These are phyloP conservation scores for Scedosporium apiospermum DNA, from an alignment of 2,329 filamentous ascomycete species.

Conservation along the genomic window DNA sequence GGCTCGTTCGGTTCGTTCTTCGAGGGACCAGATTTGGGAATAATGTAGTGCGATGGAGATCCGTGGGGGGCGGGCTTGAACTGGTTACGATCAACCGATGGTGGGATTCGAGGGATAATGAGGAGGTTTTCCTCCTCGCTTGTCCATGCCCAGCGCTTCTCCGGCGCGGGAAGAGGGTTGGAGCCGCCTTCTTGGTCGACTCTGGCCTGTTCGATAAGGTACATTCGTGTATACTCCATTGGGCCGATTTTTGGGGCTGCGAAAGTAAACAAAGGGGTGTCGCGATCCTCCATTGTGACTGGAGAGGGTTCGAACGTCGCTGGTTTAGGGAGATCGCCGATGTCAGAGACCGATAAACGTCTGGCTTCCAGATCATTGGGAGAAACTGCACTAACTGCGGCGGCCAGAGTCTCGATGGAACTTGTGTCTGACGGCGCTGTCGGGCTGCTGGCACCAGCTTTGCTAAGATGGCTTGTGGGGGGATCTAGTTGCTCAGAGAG, in stretches of 20 bases:
- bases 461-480: not conserved
- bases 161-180: slow-evolving; percentile 20
- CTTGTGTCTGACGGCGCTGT: not conserved
- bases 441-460: not conserved
- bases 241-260: slow-evolving; percentile 23
- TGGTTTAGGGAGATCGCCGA: not conserved
- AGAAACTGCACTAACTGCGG: too few relatives aligned
- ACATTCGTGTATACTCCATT: slow-evolving; percentile 28
- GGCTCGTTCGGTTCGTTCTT: not conserved
- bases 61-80: not conserved
- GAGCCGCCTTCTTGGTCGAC: slow-evolving; percentile 15
- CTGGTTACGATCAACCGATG: not conserved
- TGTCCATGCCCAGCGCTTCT: slow-evolving; percentile 24
- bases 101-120: not conserved
- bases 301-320: not conserved
- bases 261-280: slow-evolving; percentile 10
- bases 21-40: not conserved
- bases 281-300: not conserved
- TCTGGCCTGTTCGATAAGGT: slow-evolving; percentile 22
- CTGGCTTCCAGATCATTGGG: too few relatives aligned
- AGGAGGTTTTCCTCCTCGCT: slow-evolving; percentile 5
- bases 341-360: too few relatives aligned
- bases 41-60: not conserved
- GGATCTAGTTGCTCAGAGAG: not conserved
- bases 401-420: not conserved